These are phyloP conservation scores for Vickermania ingenoplastis DNA, from an alignment of 208 protist genomes.

Conservation along the genomic window DNA sequence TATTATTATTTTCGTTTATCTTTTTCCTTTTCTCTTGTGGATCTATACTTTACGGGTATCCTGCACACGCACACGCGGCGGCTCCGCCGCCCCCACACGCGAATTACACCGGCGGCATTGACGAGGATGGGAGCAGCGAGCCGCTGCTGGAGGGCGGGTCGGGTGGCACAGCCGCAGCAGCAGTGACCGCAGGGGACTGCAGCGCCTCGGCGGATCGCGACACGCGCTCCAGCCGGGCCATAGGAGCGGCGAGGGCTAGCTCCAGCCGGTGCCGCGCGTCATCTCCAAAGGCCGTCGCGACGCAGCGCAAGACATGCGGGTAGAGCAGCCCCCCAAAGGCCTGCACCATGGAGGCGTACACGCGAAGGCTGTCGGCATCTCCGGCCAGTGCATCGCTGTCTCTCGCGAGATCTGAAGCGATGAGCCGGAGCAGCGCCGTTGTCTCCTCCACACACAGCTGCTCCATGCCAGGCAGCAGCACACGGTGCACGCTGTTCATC, in stretches of 20 bases:
- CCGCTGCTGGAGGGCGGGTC: not conserved
- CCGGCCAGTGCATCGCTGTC: slow-evolving; percentile 48
- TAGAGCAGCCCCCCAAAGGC: slow-evolving; percentile 57
- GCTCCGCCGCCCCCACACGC: too few species aligned
- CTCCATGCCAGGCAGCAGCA: slow-evolving; percentile 46
- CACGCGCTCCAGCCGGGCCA: slow-evolving; percentile 12
- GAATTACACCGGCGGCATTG: not conserved
- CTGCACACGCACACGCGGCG: too few species aligned
- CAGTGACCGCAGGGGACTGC: too few species aligned
- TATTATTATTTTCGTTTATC: too few species aligned
- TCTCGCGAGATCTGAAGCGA: slow-evolving; percentile 43
- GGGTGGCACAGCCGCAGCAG: too few species aligned
- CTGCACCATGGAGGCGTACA: slow-evolving; percentile 40
- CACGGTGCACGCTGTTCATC: slow-evolving; percentile 72
- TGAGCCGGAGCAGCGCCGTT: slow-evolving; percentile 27
- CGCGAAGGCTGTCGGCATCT: slow-evolving; percentile 28
- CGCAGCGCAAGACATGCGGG: slow-evolving; percentile 41
- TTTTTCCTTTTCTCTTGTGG: too few species aligned
- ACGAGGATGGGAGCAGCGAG: not conserved
- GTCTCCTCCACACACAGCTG: slow-evolving; percentile 32
- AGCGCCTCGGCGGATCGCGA: not conserved
- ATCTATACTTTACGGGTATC: too few species aligned
- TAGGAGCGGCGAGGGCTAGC: slow-evolving; percentile 10
- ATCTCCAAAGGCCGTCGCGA: slow-evolving; percentile 25
- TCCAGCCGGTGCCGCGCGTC: slow-evolving; percentile 17